Evolutionary conservation across 176 grass and related monocot species (phyloP), one percentile per base, ranked within the genome.

Genomic region (Musa itinerans): DNA sequence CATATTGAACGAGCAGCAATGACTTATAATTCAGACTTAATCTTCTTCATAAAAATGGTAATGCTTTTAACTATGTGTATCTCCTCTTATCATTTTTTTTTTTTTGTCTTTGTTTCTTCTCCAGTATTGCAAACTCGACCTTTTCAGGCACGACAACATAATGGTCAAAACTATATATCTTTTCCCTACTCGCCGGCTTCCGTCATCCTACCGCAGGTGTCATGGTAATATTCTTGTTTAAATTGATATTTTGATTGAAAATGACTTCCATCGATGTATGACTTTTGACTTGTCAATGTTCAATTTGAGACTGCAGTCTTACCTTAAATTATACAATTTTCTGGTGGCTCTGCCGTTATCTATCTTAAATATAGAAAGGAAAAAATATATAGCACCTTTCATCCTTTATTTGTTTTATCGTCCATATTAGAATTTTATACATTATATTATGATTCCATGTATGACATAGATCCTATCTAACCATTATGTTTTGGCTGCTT

Each of bases 11-110:
- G 43, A 34, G 17, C 29, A 65, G 13, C 78, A 15, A 23, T 2
- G 23, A 55, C 75, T 2, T 52, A 29, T 64, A 19, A 54, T 14
- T 81, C 78, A 48, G 83, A 83, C 69, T 81, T 75, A 26, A 64
- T 69, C 71, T 19, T 69, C 71, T 19, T 71, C 73, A 65, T 57
- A 54, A 77, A 86, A 0, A 80, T 51, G 52, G 74, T 21, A 57
- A 66, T 50, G 11, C 3, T 62, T 54, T 17, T 23, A 72, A 54
- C 71, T 4, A n/a, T 14, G 25, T 23, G 23, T 17, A 15, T 24
- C 10, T 25, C 13, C 26, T 23, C 52, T 73, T 54, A 5, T 25
- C 29, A 19, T 52, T 54, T 73, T 73, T 23, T 23, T 23, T 23
- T 23, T 23, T 23, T 23, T 23, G 9, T 2, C 23, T 54, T 54